Evolutionary conservation across 345 rosid species (phyloP), one percentile per base, ranked within the genome.

Genomic region (Jatropha curcas): DNA sequence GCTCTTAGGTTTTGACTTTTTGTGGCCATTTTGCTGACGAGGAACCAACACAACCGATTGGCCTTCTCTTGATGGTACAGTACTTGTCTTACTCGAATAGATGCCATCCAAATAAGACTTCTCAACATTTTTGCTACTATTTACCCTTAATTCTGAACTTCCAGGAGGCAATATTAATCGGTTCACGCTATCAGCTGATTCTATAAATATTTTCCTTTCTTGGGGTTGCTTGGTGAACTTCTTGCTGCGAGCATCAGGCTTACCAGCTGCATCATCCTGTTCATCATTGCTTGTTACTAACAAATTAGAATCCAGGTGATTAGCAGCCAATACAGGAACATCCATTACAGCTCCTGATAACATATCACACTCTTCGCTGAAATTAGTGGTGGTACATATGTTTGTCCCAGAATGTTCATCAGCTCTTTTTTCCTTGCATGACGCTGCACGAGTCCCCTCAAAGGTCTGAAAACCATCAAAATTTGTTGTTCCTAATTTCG

Each of bases 251-350:
- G 69, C 33, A 62, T 39, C 61, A 53, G 22, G 50, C 30, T 57
- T 28, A 63, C 50, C 52, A 24, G 37, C 25, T 20, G 61, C 8
- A 19, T 11, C 60, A 8, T 27, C 58, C 51, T 22, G 45, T 5
- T 45, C 70, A 12, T 13, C 64, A 22, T 20, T 31, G 25, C 35
- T 28, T 51, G 25, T 17, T 5, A 45, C 60, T n/a, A 69, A 43
- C 7, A 20, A 19, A 72, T 57, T 60, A 22, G 76, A 72, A 62
- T 62, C 71, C 55, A 63, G 35, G 63, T 73, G 46, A 73, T 48
- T 65, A 59, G 63, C 77, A 33, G 70, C 58, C 52, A 46, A 55
- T 43, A 60, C 79, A 55, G 65, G 27, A 60, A 25, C 72, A 37
- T 58, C 63, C 43, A 12, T 8, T 6, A 46, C 55, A 39, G 48